Percentiles rank a stretch among this genome's conserved stretches.
phyloP scores from a whole-genome alignment of 768 basidiomycete genomes.

The Boletellus ananiceps region DNA sequence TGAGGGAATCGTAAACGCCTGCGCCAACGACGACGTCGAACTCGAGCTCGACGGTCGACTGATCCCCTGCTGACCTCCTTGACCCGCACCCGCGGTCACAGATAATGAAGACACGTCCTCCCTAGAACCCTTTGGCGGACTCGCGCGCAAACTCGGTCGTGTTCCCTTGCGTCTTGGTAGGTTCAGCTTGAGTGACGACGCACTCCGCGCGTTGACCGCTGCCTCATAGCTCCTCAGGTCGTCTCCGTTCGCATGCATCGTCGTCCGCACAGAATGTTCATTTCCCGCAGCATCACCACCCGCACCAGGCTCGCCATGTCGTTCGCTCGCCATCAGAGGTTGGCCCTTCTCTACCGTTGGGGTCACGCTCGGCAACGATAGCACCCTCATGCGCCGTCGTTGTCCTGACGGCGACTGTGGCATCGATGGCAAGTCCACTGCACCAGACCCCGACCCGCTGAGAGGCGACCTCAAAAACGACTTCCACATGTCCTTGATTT shows the following conservation, averaged over 20 bases:
- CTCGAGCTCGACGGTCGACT: conserved; percentile 38
- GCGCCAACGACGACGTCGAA: conserved; percentile 37
- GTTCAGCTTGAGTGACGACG: conserved; percentile 56
- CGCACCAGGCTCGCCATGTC: conserved; percentile 17
- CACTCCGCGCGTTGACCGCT: conserved; percentile 65
- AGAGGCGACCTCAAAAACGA: conserved; percentile 69
- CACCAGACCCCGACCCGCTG: conserved; percentile 27
- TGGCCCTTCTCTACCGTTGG: conserved; percentile 38
- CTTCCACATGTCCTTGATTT: conserved; percentile 71
- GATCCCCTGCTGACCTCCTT: conserved; percentile 19
- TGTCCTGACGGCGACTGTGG: conserved; percentile 28
- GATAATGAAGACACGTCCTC: no score
- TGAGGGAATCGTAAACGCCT: conserved; percentile 35
- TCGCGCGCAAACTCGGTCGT: conserved; percentile 14
- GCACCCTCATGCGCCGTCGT: conserved; percentile 50
- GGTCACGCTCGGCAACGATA: conserved; percentile 69
- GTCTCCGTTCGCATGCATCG: conserved; percentile 46
- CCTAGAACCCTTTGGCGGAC: conserved; percentile 4
- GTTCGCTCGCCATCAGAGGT: conserved; percentile 14
- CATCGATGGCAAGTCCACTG: conserved; percentile 14
- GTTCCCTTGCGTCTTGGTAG: conserved; percentile 37
- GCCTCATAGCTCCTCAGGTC: conserved; percentile 71
- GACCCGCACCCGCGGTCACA: background rate
- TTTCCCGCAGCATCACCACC: background rate
- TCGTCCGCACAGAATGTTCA: conserved; percentile 33